Evolutionary conservation across 345 rosid genomes (phyloP), one percentile per base, ranked within the genome.

Genomic region (Brassica rapa): DNA sequence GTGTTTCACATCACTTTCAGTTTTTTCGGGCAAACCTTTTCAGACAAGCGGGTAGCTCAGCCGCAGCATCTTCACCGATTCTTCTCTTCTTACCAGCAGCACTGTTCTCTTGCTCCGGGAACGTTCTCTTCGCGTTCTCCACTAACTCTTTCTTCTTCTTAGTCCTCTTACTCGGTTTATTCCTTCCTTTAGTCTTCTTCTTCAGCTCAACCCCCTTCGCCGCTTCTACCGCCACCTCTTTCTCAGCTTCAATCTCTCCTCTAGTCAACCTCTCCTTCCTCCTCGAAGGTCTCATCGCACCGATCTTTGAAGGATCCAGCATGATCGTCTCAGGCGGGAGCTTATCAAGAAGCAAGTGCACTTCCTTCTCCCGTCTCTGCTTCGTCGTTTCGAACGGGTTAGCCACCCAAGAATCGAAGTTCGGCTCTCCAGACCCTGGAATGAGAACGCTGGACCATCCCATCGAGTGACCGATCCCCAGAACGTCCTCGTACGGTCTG

Each of bases 371-470:
- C 19, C 93, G 75, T 66, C 97, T 73, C 81, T 95, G 99, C 74
- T 95, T 94, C 3, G 90, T 62, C 27, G 98, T 89, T 82, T 95
- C 98, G 27, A 87, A 91, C 3, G 97, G 99, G 66, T 93, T 95
- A 62, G 97, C 99, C 53, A 95, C 89, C 95, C 94, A 93, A 6
- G 95, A 83, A 79, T 95, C 98, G 1, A 93, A 93, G 84, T 95
- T 95, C 2, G 99, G 94, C 74, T 95, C 98, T 60, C 99, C 98
- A 10, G 99, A 87, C 55, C 98, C 97, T 0, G 99, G 99, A 56
- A 91, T 80, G 1, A 92, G 90, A 76, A 93, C 88, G 51, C 96
- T 89, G 27, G 97, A 92, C 97, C 96, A 95, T 9, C 99, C 99
- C 88, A 83, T 89, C 8, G 99, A 93, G 79, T 95, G 98, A 37